Base-by-base conservation (phyloP, 257 asterid species). In the Solanum habrochaites region DNA sequence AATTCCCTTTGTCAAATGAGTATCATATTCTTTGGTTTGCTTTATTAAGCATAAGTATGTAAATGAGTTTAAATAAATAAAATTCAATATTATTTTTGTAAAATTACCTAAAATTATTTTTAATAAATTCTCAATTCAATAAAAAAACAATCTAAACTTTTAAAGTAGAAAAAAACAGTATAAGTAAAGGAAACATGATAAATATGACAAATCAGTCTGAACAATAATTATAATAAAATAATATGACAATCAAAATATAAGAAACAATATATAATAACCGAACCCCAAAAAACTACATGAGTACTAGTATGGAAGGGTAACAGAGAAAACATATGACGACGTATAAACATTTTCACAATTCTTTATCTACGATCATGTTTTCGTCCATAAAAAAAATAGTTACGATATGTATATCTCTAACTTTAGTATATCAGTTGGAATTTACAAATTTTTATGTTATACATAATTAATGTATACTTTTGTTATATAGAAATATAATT, bases 311-410 rank as follows among this genome's bases (percentile, higher is more conserved):
- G 10, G 0, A 52, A 52, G 2, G 62, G n/a, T 52, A 52, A 52
- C n/a, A 0, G n/a, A 52, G 62, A 52, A 52, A 52, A 52, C 11
- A 0, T 52, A 18, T 23, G 0, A 52, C 29, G 23, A 0, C 1
- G 6, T 60, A 60, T 8, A 21, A 21, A 60, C 1, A 0, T 60
- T 60, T 8, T 13, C 29, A 60, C 67, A 60, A 60, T 6, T 6
- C 10, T 0, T 2, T 3, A 60, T 21, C 6, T 60, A 21, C 0
- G 0, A 21, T 60, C 7, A 0, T 4, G 4, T 60, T 27, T 3
- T 60, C 0, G 1, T 60, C 3, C 14, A 60, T 21, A 2, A 60
- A 67, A 66, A 12, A 12, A 67, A 27, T 11, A 13, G 10, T 7
- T 2, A 58, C 8, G 12, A 58, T 20, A 58, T 58, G 2, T 58